A percentile compares a stretch with the other conserved stretches of the same genome.
phyloP scores from a whole-genome alignment of 208 protist genomes.

The Acanthamoeba healyi region DNA sequence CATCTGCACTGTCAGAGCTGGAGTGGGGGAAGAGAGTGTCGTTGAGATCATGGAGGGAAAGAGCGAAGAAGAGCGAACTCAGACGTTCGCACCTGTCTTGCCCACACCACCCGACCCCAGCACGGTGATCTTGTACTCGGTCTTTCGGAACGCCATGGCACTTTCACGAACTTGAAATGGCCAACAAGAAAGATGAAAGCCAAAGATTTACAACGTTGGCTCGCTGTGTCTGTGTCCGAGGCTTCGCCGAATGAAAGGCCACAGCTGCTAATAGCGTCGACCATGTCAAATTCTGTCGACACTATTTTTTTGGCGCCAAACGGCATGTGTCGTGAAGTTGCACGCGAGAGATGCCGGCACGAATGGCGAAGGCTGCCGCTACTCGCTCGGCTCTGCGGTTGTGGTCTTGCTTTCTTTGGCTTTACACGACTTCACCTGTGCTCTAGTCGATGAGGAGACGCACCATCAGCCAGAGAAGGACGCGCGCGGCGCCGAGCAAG shows the following conservation, averaged over 20 bases:
- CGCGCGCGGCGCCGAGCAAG: not conserved
- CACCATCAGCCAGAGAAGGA: no score
- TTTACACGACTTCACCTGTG: no score
- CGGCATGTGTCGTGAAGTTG: no score
- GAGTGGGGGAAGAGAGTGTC: not conserved
- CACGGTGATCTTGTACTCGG: slow-evolving; percentile 33
- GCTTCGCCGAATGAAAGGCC: no score
- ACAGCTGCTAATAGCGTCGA: no score
- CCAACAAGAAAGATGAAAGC: not conserved
- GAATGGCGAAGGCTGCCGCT: no score
- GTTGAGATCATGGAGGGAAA: not conserved
- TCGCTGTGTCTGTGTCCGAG: no score
- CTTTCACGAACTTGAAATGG: not conserved
- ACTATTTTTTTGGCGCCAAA: not conserved
- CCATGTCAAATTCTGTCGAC: not conserved
- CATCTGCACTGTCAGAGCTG: slow-evolving; percentile 55
- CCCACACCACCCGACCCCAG: slow-evolving; percentile 26
- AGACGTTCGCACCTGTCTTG: slow-evolving; percentile 10
- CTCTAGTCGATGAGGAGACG: not conserved
- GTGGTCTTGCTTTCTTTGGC: no score
- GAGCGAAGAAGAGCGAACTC: not conserved
- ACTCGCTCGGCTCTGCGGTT: no score
- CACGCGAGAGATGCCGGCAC: slow-evolving; percentile 3
- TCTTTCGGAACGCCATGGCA: slow-evolving; percentile 42
- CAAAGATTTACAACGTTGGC: not conserved